phyloP scores from a whole-genome alignment of 495 filamentous ascomycete species.

The Xylaria nigripes region DNA sequence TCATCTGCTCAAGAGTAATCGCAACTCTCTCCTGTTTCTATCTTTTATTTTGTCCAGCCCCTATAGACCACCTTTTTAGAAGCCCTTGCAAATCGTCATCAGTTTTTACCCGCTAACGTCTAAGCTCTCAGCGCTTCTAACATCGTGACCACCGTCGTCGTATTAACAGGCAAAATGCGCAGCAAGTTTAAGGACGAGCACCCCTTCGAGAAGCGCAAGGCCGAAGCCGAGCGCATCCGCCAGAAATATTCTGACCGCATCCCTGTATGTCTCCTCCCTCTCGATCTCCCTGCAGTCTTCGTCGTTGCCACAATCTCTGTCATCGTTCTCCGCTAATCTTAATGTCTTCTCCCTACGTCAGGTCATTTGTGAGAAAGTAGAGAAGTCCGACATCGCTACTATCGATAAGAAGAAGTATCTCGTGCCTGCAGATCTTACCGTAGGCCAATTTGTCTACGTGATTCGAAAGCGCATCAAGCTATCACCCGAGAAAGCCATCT shows the following conservation, averaged over 20 bases:
- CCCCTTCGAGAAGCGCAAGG: slow-evolving; percentile 99
- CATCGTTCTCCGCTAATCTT: not conserved
- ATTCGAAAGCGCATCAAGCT: slow-evolving; percentile 99
- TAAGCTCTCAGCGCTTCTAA: not conserved
- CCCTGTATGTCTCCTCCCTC: slow-evolving; percentile 58
- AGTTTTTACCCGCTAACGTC: slow-evolving; percentile 4
- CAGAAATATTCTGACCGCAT: slow-evolving; percentile 99
- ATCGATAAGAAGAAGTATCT: slow-evolving; percentile 99
- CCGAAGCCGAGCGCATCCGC: slow-evolving; percentile 96
- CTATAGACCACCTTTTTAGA: not conserved
- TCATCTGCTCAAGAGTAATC: too few relatives aligned
- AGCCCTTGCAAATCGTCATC: not conserved
- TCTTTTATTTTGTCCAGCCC: not conserved
- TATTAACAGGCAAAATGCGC: slow-evolving; percentile 52
- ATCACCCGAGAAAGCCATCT: slow-evolving; percentile 98
- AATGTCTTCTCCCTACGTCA: slow-evolving; percentile 24
- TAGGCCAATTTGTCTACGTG: slow-evolving; percentile 99
- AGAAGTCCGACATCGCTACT: slow-evolving; percentile 97
- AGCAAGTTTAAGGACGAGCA: slow-evolving; percentile 99
- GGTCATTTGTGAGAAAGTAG: slow-evolving; percentile 99
- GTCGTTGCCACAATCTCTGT: not conserved
- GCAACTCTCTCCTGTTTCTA: slow-evolving; percentile 8
- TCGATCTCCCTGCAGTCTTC: not conserved
- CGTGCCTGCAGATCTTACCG: slow-evolving; percentile 93
- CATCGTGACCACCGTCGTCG: not conserved